phyloP scores from a whole-genome alignment of 225 moss, liverwort and hornwort species.

The Physcomitrellopsis africana region DNA sequence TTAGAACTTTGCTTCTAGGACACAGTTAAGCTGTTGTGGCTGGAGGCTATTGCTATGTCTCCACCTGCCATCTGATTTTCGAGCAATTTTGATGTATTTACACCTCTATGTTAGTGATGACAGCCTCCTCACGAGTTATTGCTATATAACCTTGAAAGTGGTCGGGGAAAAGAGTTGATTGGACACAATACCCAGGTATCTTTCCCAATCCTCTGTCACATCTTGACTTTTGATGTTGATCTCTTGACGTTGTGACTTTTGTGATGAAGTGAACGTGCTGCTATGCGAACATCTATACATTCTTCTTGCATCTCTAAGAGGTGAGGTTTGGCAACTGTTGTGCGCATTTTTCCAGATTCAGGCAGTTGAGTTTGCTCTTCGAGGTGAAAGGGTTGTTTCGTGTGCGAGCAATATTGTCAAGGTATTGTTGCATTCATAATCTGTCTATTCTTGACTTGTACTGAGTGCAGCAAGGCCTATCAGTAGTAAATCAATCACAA shows the following conservation, averaged over 20 bases:
- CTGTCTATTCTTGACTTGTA: conserved; percentile 8
- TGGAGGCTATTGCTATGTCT: conserved; percentile 2
- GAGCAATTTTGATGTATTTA: conserved; percentile 8
- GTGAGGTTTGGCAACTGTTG: not conserved
- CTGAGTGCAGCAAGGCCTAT: not conserved
- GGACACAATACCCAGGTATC: conserved; percentile 77
- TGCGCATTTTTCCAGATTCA: conserved; percentile 59
- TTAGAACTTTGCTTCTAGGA: conserved; percentile 3
- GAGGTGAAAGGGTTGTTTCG: conserved; percentile 75
- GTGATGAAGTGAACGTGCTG: not conserved
- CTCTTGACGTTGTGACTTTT: not conserved
- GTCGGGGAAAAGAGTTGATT: conserved; percentile 69
- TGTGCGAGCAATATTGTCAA: conserved; percentile 80
- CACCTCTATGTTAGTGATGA: conserved; percentile 22
- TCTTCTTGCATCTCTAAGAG: not conserved
- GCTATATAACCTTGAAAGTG: conserved; percentile 70
- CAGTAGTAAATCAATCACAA: not conserved
- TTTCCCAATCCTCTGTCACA: not conserved
- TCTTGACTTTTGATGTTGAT: conserved; percentile 8
- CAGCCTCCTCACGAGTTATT: conserved; percentile 83
- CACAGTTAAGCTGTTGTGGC: not conserved
- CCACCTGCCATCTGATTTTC: not conserved
- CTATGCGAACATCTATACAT: not conserved
- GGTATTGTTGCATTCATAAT: conserved; percentile 32
- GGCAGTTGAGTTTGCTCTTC: conserved; percentile 79